Evolutionary conservation across 2,329 filamentous ascomycete species (phyloP).

Genomic region (Nemania diffusa): DNA sequence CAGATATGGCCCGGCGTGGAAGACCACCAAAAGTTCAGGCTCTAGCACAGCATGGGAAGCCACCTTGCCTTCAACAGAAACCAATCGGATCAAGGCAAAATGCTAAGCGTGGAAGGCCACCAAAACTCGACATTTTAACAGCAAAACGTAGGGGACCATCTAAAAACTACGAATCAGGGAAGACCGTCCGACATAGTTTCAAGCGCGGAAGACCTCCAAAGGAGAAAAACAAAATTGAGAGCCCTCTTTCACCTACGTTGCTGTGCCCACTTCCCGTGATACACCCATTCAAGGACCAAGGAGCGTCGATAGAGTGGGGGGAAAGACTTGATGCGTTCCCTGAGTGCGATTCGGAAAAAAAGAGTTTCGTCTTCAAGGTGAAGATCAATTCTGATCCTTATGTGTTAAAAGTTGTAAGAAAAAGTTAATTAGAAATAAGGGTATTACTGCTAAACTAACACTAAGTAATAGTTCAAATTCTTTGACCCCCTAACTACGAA

Average conservation of each 20-base stretch:
- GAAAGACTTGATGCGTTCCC: conserved; percentile 1
- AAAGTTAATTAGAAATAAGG: background rate
- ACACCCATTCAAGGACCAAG: conserved; percentile 13
- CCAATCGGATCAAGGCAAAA: background rate
- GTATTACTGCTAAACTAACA: background rate
- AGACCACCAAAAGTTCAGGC: background rate
- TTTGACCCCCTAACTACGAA: background rate
- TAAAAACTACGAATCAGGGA: background rate
- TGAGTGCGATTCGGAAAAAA: background rate
- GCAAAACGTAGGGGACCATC: background rate
- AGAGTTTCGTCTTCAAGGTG: conserved; percentile 19
- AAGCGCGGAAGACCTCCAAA: background rate
- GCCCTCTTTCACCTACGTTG: background rate
- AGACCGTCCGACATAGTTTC: background rate
- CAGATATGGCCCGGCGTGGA: conserved; percentile 5
- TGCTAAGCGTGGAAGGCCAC: conserved; percentile 1
- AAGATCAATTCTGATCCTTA: conserved; percentile 16
- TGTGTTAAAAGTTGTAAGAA: conserved; percentile 23
- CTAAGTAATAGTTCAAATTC: conserved; percentile 18
- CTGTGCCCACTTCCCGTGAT: conserved; percentile 7
- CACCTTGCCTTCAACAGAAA: background rate
- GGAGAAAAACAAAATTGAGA: background rate
- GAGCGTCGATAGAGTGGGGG: conserved; percentile 11
- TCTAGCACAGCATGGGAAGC: background rate
- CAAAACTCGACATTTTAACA: background rate